Percentiles rank a stretch among this genome's conserved stretches.
phyloP scores from a whole-genome alignment of 2,329 filamentous ascomycete species.

The Colletotrichum sp. region DNA sequence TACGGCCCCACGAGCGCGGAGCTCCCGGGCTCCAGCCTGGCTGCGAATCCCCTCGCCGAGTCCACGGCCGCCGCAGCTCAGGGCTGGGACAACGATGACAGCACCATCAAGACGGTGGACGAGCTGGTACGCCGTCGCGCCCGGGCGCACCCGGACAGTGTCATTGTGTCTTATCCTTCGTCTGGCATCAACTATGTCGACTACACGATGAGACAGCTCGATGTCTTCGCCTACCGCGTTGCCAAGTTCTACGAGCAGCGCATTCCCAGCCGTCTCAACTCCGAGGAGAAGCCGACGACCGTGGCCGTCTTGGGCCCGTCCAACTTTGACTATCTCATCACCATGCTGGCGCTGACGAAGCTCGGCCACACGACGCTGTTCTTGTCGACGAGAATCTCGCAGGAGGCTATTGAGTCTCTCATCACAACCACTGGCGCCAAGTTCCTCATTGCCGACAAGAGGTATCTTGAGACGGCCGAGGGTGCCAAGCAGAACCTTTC shows the following conservation, averaged over 20 bases:
- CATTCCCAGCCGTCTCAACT: slow-evolving; percentile 24
- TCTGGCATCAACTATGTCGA: slow-evolving; percentile 48
- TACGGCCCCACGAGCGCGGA: slow-evolving; percentile 17
- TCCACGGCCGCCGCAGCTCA: not conserved
- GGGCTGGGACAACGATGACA: slow-evolving; percentile 21
- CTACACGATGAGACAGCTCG: slow-evolving; percentile 50
- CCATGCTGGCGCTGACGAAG: slow-evolving; percentile 57
- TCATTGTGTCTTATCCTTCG: slow-evolving; percentile 46
- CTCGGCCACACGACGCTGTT: slow-evolving; percentile 56
- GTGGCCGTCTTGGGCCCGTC: slow-evolving; percentile 58
- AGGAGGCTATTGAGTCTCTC: slow-evolving; percentile 34
- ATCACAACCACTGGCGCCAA: slow-evolving; percentile 28
- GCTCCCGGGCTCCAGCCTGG: slow-evolving; percentile 6
- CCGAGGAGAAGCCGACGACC: slow-evolving; percentile 33
- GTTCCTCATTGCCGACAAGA: slow-evolving; percentile 28
- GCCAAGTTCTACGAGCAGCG: slow-evolving; percentile 27
- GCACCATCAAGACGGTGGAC: slow-evolving; percentile 27
- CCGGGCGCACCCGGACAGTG: slow-evolving; percentile 33
- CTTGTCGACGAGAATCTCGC: slow-evolving; percentile 38
- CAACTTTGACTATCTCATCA: slow-evolving; percentile 59
- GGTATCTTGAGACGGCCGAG: slow-evolving; percentile 25
- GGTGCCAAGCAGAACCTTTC: slow-evolving; percentile 21
- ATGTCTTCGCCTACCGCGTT: slow-evolving; percentile 38
- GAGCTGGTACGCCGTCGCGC: slow-evolving; percentile 28
- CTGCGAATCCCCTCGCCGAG: not conserved